Evolutionary conservation across 1,284 basidiomycete species (phyloP), one percentile per base, ranked within the genome.

Genomic region (Ceratobasidium sp.): DNA sequence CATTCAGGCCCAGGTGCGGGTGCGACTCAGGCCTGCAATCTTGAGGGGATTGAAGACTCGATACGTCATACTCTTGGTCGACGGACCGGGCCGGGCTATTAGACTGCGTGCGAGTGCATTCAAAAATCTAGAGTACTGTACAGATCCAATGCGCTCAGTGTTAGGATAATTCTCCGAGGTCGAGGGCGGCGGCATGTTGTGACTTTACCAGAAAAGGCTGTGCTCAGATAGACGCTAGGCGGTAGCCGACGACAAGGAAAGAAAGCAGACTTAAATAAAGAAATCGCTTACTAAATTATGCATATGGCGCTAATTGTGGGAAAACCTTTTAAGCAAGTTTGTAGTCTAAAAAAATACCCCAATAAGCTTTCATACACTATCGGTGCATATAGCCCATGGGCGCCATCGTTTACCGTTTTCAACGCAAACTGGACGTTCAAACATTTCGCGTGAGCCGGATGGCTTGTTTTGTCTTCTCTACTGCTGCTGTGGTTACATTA

Each of bases 161-260:
- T 45, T 39, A 2, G 34, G 34, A 34, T 61, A 41, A 45, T 61
- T 61, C 59, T 46, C 59, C 59, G 59, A 30, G 59, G 59, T 61
- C 59, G 59, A 46, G 41, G 45, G 53, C 39, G 53, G 53, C 34
- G 34, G 53, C 30, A 12, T 34, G 53, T 4, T 57, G 53, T 39
- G 53, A 53, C 32, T 21, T 32, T 14, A 53, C 32, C 52, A 12
- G 12, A 16, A 8, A 26, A 36, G 34, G 53, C 53, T 57, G 53
- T 57, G 53, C 18, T 8, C 1, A 10, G 8, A 39, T 57, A 36
- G n/a, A 34, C 53, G 53, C 53, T 6, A n/a, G 21, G 52, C 28
- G 52, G 14, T 32, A 32, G 28, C 18, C 9, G 26, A 53, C 14
- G 26, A 16, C 52, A 1, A 30, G 45, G 10, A 28, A 12, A 12